Percentiles rank a stretch among this genome's conserved stretches.
phyloP scores from a whole-genome alignment of 441 rosid species.

The Oxalis stricta region DNA sequence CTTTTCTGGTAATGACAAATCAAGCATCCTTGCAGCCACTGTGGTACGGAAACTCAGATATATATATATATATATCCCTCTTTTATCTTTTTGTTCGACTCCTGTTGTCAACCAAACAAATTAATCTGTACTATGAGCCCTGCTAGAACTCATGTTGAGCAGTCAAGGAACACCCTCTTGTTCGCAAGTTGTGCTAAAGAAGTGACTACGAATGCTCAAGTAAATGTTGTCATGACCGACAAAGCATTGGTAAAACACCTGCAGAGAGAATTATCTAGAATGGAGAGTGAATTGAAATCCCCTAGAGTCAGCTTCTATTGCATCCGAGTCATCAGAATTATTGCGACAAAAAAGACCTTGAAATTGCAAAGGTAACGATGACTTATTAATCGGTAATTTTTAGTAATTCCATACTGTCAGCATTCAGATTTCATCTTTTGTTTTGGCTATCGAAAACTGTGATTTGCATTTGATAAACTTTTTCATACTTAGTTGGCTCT shows the following conservation, averaged over 20 bases:
- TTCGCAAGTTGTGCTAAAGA: slow-evolving; percentile 83
- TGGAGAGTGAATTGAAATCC: slow-evolving; percentile 48
- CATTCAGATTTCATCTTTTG: too few species aligned
- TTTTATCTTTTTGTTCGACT: neutral
- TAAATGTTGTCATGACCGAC: slow-evolving; percentile 63
- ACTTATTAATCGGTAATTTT: too few species aligned
- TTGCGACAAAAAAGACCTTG: slow-evolving; percentile 51
- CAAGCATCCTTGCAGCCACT: slow-evolving; percentile 65
- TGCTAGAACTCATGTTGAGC: slow-evolving; percentile 60
- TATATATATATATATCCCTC: too few species aligned
- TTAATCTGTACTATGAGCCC: slow-evolving; percentile 69
- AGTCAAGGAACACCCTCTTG: slow-evolving; percentile 69
- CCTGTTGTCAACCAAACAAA: neutral
- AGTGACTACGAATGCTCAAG: slow-evolving; percentile 66
- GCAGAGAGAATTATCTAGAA: slow-evolving; percentile 61
- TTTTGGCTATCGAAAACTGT: too few species aligned
- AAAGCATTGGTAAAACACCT: slow-evolving; percentile 62
- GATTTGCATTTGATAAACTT: too few species aligned
- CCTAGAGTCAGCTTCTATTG: slow-evolving; percentile 23
- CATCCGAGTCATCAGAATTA: slow-evolving; percentile 26
- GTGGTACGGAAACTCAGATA: slow-evolving; percentile 40
- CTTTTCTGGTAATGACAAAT: slow-evolving; percentile 42
- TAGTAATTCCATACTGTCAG: too few species aligned
- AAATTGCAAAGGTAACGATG: slow-evolving; percentile 44
- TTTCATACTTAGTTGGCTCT: too few species aligned